Base-by-base conservation (phyloP, 2,329 filamentous ascomycete genomes). In the Fusarium multiceps region DNA sequence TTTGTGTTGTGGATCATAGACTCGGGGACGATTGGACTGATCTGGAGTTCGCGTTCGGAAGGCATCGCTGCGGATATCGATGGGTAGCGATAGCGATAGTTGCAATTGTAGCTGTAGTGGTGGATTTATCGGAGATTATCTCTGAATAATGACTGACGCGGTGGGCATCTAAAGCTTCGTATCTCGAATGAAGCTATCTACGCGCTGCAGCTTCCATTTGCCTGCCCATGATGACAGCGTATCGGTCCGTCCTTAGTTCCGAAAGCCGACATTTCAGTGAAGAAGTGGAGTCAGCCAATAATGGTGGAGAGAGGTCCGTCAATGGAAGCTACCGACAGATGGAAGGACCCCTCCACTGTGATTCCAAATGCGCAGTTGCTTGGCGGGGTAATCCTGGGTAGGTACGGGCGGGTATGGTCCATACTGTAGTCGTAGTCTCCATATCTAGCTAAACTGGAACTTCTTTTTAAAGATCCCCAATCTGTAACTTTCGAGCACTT, bases 1-100 rank as follows among this genome's bases (percentile, higher is more conserved):
- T 91, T 90, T 63, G 90, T 89, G 83, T 97, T 97, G 85, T 95
- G 92, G 75, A 92, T 82, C 48, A 96, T 86, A 69, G 92, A 93
- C 78, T 94, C 92, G 71, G 88, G 89, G 74, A 95, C 93, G 58
- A 95, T 88, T 28, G 93, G 93, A 63, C 88, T 84, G 77, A 94
- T 90, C 76, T 92, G 90, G 69, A 92, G 84, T 72, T 94, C 90
- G 60, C 87, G 87, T 84, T 96, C 93, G 72, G 91, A 88, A 61
- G 88, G 80, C 89, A 93, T 92, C 59, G 74, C 82, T 76, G 77
- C 76, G 67, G 72, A 63, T 40, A 57, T 30, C 20, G 32, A 32
- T 40, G 28, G 30, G 8, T 16, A 11, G 23, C 32, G 13, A n/a
- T 32, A 14, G 4, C 47, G 14, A n/a, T 16, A 21, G 7, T 3